phyloP scores from a whole-genome alignment of 164 flowering plant genomes.

The Protea cynaroides region DNA sequence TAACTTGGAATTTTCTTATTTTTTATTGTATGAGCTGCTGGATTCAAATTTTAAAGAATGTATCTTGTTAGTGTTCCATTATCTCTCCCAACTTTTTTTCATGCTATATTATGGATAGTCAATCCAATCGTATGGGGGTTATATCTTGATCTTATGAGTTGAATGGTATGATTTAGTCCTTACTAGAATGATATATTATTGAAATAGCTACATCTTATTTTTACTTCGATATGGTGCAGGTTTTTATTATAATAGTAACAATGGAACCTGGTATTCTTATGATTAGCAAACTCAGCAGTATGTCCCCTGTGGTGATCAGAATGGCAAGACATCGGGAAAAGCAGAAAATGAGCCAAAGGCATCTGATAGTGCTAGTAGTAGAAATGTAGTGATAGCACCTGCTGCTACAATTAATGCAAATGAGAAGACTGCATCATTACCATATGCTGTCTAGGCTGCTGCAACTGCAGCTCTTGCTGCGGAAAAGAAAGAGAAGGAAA shows the following conservation, averaged over 20 bases:
- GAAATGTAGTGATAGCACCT: conserved; percentile 88
- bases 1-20: too few species aligned
- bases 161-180: too few species aligned
- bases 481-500: conserved; percentile 98
- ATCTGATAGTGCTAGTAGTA: conserved; percentile 47
- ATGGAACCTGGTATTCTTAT: conserved; percentile 85
- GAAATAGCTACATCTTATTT: not conserved
- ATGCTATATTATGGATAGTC: too few species aligned
- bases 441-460: conserved; percentile 99
- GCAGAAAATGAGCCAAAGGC: conserved; percentile 46
- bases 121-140: too few species aligned
- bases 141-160: too few species aligned
- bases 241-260: conserved; percentile 92
- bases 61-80: too few species aligned
- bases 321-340: conserved; percentile 44
- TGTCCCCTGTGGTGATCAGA: conserved; percentile 69
- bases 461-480: conserved; percentile 94
- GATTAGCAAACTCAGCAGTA: conserved; percentile 89
- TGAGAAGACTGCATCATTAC: conserved; percentile 74
- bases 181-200: too few species aligned
- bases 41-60: too few species aligned
- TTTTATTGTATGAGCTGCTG: too few species aligned
- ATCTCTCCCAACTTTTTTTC: too few species aligned
- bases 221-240: conserved; percentile 38
- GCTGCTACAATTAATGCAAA: conserved; percentile 64